phyloP scores from a whole-genome alignment of 169 alveolate genomes.

The Plasmodium cynomolgi region DNA sequence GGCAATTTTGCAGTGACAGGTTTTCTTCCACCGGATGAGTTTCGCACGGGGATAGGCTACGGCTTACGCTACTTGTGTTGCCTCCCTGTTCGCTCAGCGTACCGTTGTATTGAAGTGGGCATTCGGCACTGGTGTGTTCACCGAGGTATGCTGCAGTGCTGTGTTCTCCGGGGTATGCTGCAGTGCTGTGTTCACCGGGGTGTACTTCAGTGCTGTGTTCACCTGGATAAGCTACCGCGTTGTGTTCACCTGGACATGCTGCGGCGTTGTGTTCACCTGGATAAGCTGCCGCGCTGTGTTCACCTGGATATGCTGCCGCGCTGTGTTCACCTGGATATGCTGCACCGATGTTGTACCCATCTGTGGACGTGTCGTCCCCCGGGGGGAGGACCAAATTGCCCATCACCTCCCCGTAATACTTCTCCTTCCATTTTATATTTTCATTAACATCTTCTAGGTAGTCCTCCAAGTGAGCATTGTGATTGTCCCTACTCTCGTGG shows the following conservation, averaged over 20 bases:
- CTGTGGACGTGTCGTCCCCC: neutral
- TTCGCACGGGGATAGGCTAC: neutral
- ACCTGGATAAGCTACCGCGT: neutral
- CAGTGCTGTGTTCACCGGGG: no score
- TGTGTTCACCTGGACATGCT: neutral
- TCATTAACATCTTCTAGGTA: slow-evolving; percentile 13
- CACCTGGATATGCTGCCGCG: neutral
- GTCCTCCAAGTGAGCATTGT: neutral
- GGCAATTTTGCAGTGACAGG: neutral
- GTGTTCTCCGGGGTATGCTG: neutral
- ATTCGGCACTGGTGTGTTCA: neutral
- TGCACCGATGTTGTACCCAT: neutral
- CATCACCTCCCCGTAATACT: slow-evolving; percentile 10
- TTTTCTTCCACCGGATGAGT: neutral
- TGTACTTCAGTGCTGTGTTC: no score
- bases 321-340: neutral
- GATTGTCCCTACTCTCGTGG: neutral
- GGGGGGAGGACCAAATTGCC: neutral
- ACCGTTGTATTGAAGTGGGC: neutral
- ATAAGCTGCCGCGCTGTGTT: neutral
- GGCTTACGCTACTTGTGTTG: neutral
- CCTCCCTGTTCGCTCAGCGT: neutral
- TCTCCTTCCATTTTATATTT: slow-evolving; percentile 38
- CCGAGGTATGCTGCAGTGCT: neutral
- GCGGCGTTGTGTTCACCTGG: neutral